A percentile compares a stretch with the other conserved stretches of the same genome.
These are phyloP conservation scores for Oryza nivara DNA, from an alignment of 176 grass and related monocot genomes.

Conservation along the genomic window DNA sequence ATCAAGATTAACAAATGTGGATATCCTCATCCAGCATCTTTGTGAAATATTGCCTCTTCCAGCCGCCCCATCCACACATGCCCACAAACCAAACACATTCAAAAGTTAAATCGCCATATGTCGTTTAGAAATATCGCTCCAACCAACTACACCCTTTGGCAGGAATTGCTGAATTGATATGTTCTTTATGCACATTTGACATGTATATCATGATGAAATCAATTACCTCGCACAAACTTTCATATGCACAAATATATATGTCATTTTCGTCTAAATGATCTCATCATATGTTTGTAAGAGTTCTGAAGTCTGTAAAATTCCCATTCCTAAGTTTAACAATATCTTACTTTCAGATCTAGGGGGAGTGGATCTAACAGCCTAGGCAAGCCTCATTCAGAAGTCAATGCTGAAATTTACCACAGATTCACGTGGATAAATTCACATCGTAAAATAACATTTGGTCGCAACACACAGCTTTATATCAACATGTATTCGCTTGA, in stretches of 20 bases:
- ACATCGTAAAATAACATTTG: not conserved
- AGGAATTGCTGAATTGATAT: not conserved
- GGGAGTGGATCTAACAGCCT: not conserved
- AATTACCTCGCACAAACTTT: not conserved
- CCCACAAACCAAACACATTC: too few species aligned
- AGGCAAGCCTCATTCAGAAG: not conserved
- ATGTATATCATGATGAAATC: not conserved
- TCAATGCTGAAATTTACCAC: not conserved
- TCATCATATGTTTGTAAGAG: constrained; percentile 13
- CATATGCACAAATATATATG: not conserved
- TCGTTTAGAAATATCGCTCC: too few species aligned
- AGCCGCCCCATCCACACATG: too few species aligned
- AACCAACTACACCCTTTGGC: too few species aligned
- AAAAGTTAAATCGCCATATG: too few species aligned
- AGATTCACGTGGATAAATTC: not conserved
- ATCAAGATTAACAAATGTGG: too few species aligned
- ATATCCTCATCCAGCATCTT: too few species aligned
- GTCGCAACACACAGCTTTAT: too few species aligned
- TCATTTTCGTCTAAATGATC: not conserved
- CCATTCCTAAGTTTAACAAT: not conserved
- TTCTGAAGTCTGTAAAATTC: not conserved
- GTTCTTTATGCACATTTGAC: not conserved
- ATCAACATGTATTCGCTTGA: too few species aligned
- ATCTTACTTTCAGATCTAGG: not conserved
- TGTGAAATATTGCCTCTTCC: too few species aligned